phyloP scores from a whole-genome alignment of 352 stramenopile species.

The Globisporangium apiculatum region DNA sequence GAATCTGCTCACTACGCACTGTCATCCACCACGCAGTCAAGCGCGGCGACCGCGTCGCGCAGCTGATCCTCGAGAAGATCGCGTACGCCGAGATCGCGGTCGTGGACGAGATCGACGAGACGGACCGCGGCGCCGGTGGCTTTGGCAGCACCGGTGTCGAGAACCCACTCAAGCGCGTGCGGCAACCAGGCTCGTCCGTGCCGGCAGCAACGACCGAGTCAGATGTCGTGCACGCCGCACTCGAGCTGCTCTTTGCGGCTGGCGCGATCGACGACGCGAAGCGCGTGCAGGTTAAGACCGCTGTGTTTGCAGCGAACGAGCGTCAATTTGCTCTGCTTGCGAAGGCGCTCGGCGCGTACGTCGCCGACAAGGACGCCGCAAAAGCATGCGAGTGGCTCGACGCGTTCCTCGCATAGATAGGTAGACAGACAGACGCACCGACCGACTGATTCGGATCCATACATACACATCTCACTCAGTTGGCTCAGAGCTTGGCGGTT shows the following conservation, averaged over 20 bases:
- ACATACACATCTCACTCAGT: not conserved
- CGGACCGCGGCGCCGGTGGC: slow-evolving; percentile 88
- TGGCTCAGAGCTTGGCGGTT: slow-evolving; percentile 34
- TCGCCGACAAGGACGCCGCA: slow-evolving; percentile 24
- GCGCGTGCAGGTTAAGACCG: slow-evolving; percentile 43
- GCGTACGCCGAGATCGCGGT: slow-evolving; percentile 87
- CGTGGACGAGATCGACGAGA: slow-evolving; percentile 95
- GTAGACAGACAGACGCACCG: no score
- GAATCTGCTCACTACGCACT: not conserved
- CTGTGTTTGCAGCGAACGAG: slow-evolving; percentile 40
- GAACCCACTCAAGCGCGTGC: slow-evolving; percentile 43
- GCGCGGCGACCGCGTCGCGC: slow-evolving; percentile 94
- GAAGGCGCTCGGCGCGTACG: slow-evolving; percentile 37
- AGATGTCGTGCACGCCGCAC: slow-evolving; percentile 25
- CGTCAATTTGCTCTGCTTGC: slow-evolving; percentile 51
- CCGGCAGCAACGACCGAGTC: slow-evolving; percentile 3
- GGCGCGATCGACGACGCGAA: slow-evolving; percentile 46
- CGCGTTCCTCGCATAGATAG: slow-evolving; percentile 31
- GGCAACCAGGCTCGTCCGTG: slow-evolving; percentile 10
- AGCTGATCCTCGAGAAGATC: slow-evolving; percentile 97
- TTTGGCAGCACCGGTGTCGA: slow-evolving; percentile 95
- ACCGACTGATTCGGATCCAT: not conserved
- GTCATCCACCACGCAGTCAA: slow-evolving; percentile 49
- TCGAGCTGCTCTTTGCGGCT: slow-evolving; percentile 42
- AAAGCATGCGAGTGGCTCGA: slow-evolving; percentile 67